phyloP scores from a whole-genome alignment of 1,284 basidiomycete species.

The Coniferiporia sulphurascens region DNA sequence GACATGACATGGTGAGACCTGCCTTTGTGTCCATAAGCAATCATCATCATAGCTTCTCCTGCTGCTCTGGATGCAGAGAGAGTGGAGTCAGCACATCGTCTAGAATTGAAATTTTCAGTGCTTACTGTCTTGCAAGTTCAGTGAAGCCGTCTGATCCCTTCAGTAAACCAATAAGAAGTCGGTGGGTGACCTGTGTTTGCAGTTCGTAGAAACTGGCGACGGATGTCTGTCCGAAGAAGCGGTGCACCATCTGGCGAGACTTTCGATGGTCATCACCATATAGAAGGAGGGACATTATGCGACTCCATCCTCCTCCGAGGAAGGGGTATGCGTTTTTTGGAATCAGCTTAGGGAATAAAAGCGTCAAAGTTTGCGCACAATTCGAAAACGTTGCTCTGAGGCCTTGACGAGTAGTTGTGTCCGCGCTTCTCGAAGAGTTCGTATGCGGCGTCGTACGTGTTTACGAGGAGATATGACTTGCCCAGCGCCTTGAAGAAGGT shows the following conservation, averaged over 20 bases:
- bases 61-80: too few relatives aligned
- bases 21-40: constrained; percentile 13
- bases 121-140: not conserved
- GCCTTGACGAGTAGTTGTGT: constrained; percentile 17
- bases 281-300: too few relatives aligned
- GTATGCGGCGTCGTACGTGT: constrained; percentile 21
- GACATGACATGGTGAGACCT: too few relatives aligned
- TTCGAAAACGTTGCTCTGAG: not conserved
- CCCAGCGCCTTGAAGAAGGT: not conserved
- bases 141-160: not conserved
- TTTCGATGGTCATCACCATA: constrained; percentile 24
- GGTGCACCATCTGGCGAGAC: constrained; percentile 23
- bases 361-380: not conserved
- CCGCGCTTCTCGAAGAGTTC: constrained; percentile 24
- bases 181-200: constrained; percentile 3
- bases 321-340: too few relatives aligned
- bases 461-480: constrained; percentile 19
- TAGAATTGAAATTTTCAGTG: too few relatives aligned
- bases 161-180: constrained; percentile 3
- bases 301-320: too few relatives aligned
- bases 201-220: not conserved
- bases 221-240: constrained; percentile 17
- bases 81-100: too few relatives aligned
- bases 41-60: constrained; percentile 5
- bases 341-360: too few relatives aligned